Percentiles rank a stretch among this genome's conserved stretches.
Conservation (phyloP, 306 rosid genomes). For the Begonia masoniana region DNA sequence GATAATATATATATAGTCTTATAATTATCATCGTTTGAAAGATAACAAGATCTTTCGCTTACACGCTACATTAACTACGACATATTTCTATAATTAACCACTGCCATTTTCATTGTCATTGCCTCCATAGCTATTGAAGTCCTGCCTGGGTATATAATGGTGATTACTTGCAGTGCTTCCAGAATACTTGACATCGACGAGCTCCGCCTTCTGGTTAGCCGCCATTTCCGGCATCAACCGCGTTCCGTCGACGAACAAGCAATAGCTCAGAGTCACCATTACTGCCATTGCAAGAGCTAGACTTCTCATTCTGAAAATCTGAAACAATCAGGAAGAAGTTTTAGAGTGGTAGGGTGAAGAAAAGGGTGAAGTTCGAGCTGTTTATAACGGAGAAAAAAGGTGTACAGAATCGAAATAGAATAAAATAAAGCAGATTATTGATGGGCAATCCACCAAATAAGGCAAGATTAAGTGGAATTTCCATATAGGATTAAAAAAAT, state of each 20-base stretch:
- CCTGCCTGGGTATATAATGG: conserved; percentile 16
- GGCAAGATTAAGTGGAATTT: conserved; percentile 14
- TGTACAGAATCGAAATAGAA: neutral
- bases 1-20: no score
- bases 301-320: conserved; percentile 11
- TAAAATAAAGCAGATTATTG: neutral
- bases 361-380: neutral
- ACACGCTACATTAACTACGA: no score
- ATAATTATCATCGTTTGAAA: no score
- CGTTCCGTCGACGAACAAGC: conserved; percentile 1
- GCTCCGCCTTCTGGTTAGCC: conserved; percentile 1
- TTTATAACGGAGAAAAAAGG: neutral
- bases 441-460: conserved; percentile 7
- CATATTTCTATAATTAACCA: neutral
- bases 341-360: neutral
- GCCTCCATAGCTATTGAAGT: conserved; percentile 7
- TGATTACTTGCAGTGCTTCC: conserved; percentile 13
- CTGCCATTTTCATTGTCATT: neutral
- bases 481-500: neutral
- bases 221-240: neutral
- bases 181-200: conserved; percentile 1
- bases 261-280: conserved; percentile 6
- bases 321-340: neutral
- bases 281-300: conserved; percentile 1
- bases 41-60: no score